Evolutionary conservation across 2,329 filamentous ascomycete species (phyloP).

Genomic region (Colletotrichum karsti): DNA sequence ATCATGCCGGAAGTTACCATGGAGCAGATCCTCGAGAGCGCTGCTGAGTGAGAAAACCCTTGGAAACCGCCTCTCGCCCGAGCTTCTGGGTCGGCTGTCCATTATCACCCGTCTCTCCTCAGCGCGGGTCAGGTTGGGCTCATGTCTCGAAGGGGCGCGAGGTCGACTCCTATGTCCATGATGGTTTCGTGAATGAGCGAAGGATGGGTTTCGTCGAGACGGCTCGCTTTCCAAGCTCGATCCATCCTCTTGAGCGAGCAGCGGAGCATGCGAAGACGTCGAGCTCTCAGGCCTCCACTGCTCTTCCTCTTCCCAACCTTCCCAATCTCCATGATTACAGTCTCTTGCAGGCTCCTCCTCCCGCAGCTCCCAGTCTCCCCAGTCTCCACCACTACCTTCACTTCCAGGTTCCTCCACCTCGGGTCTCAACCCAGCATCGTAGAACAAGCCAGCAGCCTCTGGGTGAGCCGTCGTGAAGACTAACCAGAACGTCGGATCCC

Average conservation of each 20-base stretch:
- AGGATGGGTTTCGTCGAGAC: background rate
- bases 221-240: background rate
- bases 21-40: background rate
- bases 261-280: background rate
- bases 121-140: background rate
- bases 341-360: background rate
- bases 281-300: background rate
- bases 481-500: constrained; percentile 32
- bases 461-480: constrained; percentile 29
- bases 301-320: background rate
- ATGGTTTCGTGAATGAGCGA: background rate
- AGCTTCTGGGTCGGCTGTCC: background rate
- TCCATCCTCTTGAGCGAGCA: background rate
- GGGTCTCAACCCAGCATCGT: constrained; percentile 26
- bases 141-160: background rate
- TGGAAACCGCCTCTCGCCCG: background rate
- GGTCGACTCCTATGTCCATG: background rate
- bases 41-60: background rate
- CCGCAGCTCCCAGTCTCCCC: background rate
- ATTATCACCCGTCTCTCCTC: background rate
- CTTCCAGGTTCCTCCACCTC: background rate
- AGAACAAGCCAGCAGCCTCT: constrained; percentile 20
- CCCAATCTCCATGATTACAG: background rate
- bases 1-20: background rate
- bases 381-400: background rate